Evolutionary conservation across 1,284 basidiomycete genomes (phyloP).

Genomic region (Tilletia walkeri): DNA sequence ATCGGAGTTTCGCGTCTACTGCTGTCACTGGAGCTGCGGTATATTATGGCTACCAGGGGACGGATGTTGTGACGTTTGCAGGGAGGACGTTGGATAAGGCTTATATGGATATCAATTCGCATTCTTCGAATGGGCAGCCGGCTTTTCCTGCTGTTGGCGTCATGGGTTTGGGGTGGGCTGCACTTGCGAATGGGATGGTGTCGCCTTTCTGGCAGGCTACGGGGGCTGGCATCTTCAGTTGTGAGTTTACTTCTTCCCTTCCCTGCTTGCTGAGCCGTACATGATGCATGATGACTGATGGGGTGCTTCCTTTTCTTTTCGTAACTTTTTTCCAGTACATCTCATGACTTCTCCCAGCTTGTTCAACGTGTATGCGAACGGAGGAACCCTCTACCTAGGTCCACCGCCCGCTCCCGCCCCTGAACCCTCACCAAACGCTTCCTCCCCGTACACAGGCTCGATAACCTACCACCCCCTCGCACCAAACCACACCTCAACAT

Average conservation of each 20-base stretch:
- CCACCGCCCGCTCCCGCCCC: conserved; percentile 1
- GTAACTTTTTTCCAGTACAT: background rate
- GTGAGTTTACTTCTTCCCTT: background rate
- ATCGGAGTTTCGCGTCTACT: background rate
- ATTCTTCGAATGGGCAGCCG: background rate
- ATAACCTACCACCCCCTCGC: conserved; percentile 8
- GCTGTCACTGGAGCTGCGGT: background rate
- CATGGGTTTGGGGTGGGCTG: conserved; percentile 57
- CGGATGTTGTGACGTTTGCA: background rate
- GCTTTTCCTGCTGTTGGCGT: conserved; percentile 54
- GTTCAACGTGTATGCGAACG: background rate
- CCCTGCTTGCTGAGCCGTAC: background rate
- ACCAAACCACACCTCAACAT: background rate
- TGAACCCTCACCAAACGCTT: background rate
- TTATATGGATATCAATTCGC: background rate
- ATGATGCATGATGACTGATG: background rate
- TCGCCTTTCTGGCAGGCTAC: conserved; percentile 69
- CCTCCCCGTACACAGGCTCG: conserved; percentile 8
- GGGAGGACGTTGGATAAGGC: background rate
- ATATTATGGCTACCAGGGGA: background rate
- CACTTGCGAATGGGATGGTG: conserved; percentile 56
- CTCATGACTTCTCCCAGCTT: background rate
- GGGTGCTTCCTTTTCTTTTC: background rate
- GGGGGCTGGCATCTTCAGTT: background rate
- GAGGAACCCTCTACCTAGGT: conserved; percentile 3